phyloP scores from a whole-genome alignment of 2,329 filamentous ascomycete species.

The Phyllosticta citriasiana region DNA sequence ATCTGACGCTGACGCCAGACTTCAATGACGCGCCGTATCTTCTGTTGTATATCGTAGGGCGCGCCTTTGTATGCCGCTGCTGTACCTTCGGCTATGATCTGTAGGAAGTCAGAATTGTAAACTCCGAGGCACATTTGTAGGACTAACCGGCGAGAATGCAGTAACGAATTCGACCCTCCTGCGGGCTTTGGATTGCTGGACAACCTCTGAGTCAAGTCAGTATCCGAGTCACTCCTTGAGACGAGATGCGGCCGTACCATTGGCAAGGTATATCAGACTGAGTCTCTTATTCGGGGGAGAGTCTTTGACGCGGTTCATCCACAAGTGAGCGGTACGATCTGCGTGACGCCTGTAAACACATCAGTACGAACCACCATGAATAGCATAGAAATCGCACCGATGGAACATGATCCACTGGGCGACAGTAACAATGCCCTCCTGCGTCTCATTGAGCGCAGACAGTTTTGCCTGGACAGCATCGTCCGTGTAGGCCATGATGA shows the following conservation, averaged over 20 bases:
- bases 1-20: conserved; percentile 85
- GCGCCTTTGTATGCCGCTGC: conserved; percentile 85
- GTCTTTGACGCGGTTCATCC: conserved; percentile 83
- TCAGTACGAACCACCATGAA: neutral
- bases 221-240: neutral
- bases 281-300: conserved; percentile 76
- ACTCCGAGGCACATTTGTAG: neutral
- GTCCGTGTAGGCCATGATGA: conserved; percentile 81
- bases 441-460: conserved; percentile 89
- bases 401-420: conserved; percentile 99
- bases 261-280: conserved; percentile 88
- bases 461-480: conserved; percentile 93
- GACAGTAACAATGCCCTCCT: conserved; percentile 92
- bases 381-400: conserved; percentile 47
- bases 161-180: conserved; percentile 86
- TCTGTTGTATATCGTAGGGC: conserved; percentile 74
- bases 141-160: conserved; percentile 67
- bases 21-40: conserved; percentile 80
- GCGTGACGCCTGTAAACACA: conserved; percentile 67
- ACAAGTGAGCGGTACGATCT: conserved; percentile 81
- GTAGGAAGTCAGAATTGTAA: neutral
- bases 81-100: conserved; percentile 82
- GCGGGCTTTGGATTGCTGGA: conserved; percentile 88
- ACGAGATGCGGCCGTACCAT: conserved; percentile 55
- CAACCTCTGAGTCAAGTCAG: conserved; percentile 57